Percentiles rank a stretch among this genome's conserved stretches.
phyloP scores from a whole-genome alignment of 768 basidiomycete genomes.

The Cubamyces lactineus region DNA sequence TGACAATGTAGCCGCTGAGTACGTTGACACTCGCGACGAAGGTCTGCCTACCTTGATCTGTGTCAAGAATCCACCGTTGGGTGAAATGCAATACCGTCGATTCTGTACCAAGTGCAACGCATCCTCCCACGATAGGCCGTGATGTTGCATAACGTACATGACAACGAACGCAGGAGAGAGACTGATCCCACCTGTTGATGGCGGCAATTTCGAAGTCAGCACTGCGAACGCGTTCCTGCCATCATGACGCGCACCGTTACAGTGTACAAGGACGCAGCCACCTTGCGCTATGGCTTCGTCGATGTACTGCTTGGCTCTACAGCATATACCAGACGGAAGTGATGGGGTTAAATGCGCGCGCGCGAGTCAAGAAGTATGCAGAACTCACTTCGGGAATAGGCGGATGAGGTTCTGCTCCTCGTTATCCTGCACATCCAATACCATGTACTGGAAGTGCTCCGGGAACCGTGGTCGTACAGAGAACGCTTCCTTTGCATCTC shows the following conservation, averaged over 20 bases:
- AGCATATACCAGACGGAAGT: neutral
- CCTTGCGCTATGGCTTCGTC: slow-evolving; percentile 64
- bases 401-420: slow-evolving; percentile 95
- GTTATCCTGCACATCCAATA: slow-evolving; percentile 86
- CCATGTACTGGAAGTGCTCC: slow-evolving; percentile 75
- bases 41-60: slow-evolving; percentile 75
- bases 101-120: slow-evolving; percentile 89
- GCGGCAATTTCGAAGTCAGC: neutral
- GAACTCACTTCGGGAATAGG: slow-evolving; percentile 77
- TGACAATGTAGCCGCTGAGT: neutral
- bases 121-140: slow-evolving; percentile 83
- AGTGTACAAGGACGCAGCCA: slow-evolving; percentile 85
- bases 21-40: no score
- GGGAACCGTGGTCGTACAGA: slow-evolving; percentile 87
- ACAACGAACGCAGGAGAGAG: slow-evolving; percentile 88
- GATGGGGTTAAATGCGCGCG: no score
- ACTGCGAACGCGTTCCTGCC: neutral
- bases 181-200: slow-evolving; percentile 73
- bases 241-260: slow-evolving; percentile 63
- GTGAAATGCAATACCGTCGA: slow-evolving; percentile 90
- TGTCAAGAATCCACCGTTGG: slow-evolving; percentile 88
- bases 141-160: slow-evolving; percentile 91
- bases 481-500: slow-evolving; percentile 88
- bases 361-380: neutral
- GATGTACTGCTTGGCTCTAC: slow-evolving; percentile 78